A percentile compares a stretch with the other conserved stretches of the same genome.
Conservation (phyloP, 1,284 basidiomycete genomes). For the Porogramme epimiltina region DNA sequence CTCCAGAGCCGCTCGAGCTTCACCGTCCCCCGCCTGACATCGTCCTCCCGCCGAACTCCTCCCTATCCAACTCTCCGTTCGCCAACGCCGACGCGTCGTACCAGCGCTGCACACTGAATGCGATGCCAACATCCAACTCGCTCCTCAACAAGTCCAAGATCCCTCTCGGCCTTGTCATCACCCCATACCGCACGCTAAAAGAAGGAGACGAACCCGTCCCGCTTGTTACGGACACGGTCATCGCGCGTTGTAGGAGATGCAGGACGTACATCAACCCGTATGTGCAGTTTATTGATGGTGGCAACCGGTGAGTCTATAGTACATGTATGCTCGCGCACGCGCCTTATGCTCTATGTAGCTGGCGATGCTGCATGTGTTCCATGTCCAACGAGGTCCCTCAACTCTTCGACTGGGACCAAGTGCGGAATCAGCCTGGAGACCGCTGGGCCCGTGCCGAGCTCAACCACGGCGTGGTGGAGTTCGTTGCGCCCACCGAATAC, state of each 20-base stretch:
- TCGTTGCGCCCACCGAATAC: slow-evolving; percentile 97
- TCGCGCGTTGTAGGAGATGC: slow-evolving; percentile 96
- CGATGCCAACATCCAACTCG: slow-evolving; percentile 91
- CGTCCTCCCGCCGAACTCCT: slow-evolving; percentile 81
- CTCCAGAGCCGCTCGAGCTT: slow-evolving; percentile 88
- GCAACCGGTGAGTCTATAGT: slow-evolving; percentile 70
- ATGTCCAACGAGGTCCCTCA: slow-evolving; percentile 99
- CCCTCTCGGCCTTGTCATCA: slow-evolving; percentile 89
- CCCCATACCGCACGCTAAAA: slow-evolving; percentile 82
- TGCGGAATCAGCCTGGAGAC: slow-evolving; percentile 92
- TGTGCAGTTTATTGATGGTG: slow-evolving; percentile 98
- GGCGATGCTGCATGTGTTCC: slow-evolving; percentile 99
- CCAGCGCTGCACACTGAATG: slow-evolving; percentile 91
- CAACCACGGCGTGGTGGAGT: slow-evolving; percentile 94
- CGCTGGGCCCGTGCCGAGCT: slow-evolving; percentile 94
- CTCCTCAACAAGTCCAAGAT: slow-evolving; percentile 93
- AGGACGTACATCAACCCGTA: slow-evolving; percentile 99
- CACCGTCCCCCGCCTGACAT: slow-evolving; percentile 86
- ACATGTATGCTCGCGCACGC: not conserved
- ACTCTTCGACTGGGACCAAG: slow-evolving; percentile 98
- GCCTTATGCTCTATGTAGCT: slow-evolving; percentile 43
- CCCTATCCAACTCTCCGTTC: slow-evolving; percentile 78
- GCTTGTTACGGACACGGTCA: slow-evolving; percentile 79
- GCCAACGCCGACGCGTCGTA: slow-evolving; percentile 92
- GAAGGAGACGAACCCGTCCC: slow-evolving; percentile 29